A percentile compares a stretch with the other conserved stretches of the same genome.
Evolutionary conservation across 176 grass and related monocot genomes (phyloP).

Genomic region (Musa schizocarpa): DNA sequence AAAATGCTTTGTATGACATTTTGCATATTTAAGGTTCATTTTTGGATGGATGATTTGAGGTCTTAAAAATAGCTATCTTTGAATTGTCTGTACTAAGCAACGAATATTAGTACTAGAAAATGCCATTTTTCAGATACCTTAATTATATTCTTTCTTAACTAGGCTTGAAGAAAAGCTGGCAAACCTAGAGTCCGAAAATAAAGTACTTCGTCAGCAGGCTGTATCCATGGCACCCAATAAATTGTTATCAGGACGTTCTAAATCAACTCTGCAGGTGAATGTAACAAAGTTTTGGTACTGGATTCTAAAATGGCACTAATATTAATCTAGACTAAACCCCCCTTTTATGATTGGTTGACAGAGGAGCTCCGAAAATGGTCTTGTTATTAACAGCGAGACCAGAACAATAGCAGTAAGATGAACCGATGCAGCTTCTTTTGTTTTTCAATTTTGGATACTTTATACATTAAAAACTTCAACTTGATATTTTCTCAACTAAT

Average conservation of each 20-base stretch:
- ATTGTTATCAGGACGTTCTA: constrained; percentile 82
- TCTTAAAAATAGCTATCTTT: too few relatives aligned
- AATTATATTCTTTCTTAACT: constrained; percentile 25
- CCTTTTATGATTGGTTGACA: constrained; percentile 31
- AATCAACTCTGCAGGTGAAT: constrained; percentile 82
- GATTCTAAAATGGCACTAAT: not conserved
- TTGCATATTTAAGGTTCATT: too few relatives aligned
- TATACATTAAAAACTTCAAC: not conserved
- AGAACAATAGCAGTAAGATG: constrained; percentile 56
- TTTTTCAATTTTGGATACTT: not conserved
- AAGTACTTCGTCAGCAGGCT: constrained; percentile 98
- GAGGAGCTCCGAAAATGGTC: constrained; percentile 70
- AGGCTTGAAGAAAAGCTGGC: constrained; percentile 96
- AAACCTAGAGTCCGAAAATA: constrained; percentile 99
- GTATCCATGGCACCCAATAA: constrained; percentile 92
- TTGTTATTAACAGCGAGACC: constrained; percentile 36
- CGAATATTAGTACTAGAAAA: not conserved
- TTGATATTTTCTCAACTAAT: not conserved
- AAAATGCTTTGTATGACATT: too few relatives aligned
- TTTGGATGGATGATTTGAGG: too few relatives aligned
- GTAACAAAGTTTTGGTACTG: constrained; percentile 3
- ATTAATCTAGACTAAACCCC: constrained; percentile 13
- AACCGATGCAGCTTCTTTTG: constrained; percentile 1
- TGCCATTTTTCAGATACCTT: not conserved
- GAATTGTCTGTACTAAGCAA: not conserved